Percentiles rank a stretch among this genome's conserved stretches.
Conservation (phyloP, 2,329 filamentous ascomycete genomes). For the Aspergillus arachidicola region DNA sequence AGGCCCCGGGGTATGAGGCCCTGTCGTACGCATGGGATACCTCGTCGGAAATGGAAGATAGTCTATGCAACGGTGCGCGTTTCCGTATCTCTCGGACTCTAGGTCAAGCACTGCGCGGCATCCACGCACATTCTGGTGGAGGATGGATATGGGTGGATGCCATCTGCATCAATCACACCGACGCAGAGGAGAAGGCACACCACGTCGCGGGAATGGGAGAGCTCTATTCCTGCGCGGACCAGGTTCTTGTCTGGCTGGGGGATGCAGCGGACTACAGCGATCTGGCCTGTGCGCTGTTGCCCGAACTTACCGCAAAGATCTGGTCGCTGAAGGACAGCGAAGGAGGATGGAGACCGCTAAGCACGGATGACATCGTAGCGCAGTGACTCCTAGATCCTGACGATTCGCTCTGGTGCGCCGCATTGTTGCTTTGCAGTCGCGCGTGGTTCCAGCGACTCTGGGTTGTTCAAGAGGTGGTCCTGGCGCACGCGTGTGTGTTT, state of each 20-base stretch:
- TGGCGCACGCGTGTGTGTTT: background rate
- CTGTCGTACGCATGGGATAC: background rate
- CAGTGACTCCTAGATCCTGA: background rate
- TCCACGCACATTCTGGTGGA: background rate
- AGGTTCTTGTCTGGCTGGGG: background rate
- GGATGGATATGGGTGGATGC: background rate
- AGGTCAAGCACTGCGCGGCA: background rate
- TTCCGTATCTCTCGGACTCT: background rate
- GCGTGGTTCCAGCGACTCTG: conserved; percentile 1
- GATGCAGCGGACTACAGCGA: background rate
- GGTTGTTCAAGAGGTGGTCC: background rate
- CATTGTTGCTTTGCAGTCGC: background rate
- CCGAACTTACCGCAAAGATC: background rate
- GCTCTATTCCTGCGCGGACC: background rate
- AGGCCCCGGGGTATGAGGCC: background rate
- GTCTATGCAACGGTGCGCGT: background rate
- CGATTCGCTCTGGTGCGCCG: background rate
- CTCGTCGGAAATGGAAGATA: background rate
- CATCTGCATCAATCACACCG: background rate
- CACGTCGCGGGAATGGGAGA: background rate
- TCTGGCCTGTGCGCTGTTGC: background rate
- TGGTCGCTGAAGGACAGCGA: background rate
- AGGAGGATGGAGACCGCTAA: background rate
- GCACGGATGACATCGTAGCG: background rate
- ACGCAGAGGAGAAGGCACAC: background rate